Percentiles rank a stretch among this genome's conserved stretches.
These are phyloP conservation scores for Sphaerostilbella broomeana DNA, from an alignment of 2,329 filamentous ascomycete species.

Conservation along the genomic window DNA sequence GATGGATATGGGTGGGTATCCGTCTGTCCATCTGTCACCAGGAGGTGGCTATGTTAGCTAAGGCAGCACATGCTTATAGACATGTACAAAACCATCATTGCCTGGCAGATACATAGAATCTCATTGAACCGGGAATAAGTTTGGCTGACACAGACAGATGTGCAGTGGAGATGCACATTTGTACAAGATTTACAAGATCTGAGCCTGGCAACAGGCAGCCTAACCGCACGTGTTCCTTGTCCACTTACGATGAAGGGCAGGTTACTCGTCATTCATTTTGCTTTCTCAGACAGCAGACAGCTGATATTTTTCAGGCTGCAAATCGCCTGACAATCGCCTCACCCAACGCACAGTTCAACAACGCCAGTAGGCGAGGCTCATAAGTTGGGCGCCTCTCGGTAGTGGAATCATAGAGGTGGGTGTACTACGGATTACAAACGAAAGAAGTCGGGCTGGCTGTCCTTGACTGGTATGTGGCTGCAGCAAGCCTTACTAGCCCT, in stretches of 20 bases:
- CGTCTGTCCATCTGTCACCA: no score
- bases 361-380: no score
- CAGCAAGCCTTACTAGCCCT: no score
- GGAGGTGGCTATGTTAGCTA: no score
- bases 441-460: no score
- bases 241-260: background rate
- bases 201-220: no score
- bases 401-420: background rate
- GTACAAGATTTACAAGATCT: slow-evolving; percentile 1
- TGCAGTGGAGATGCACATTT: no score
- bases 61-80: slow-evolving; percentile 4
- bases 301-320: no score
- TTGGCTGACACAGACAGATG: slow-evolving; percentile 7
- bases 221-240: slow-evolving; percentile 5
- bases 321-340: no score
- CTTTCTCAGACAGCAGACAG: background rate
- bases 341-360: no score
- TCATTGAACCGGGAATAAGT: background rate
- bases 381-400: background rate
- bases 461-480: no score
- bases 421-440: slow-evolving; percentile 4
- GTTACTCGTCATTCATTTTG: background rate
- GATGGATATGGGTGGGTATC: no score
- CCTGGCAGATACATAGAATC: background rate
- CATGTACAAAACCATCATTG: slow-evolving; percentile 3